Evolutionary conservation across 345 rosid genomes (phyloP).

Genomic region (Syzygium aqueum): DNA sequence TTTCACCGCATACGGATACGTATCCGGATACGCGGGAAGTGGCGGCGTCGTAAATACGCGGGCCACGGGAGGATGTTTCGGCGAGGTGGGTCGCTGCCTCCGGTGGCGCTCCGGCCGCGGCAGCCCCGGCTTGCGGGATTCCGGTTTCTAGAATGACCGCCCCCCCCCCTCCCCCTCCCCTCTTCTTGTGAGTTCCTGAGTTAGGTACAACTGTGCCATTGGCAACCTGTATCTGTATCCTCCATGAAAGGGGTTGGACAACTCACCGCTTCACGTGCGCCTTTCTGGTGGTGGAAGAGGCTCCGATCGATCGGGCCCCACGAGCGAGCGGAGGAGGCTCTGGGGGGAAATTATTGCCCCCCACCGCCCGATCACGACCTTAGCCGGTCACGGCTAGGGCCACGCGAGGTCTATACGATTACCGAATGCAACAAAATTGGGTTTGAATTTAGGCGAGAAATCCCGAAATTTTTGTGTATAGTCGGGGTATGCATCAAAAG

Average conservation of each 20-base stretch:
- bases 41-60: background rate
- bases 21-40: background rate
- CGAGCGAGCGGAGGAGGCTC: background rate
- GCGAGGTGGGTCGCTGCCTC: background rate
- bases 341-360: background rate
- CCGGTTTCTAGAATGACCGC: background rate
- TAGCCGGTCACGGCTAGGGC: background rate
- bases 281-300: background rate
- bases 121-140: background rate
- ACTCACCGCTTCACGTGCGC: constrained; percentile 1
- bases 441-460: background rate
- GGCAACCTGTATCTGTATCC: background rate
- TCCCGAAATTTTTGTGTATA: background rate
- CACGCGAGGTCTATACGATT: accelerated
- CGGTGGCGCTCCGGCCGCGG: background rate
- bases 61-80: background rate
- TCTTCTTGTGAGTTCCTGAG: background rate
- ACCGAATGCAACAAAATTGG: accelerated
- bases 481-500: background rate
- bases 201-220: constrained; percentile 8
- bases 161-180: background rate
- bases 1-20: background rate
- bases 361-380: background rate
- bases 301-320: background rate
- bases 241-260: constrained; percentile 2